A percentile compares a stretch with the other conserved stretches of the same genome.
phyloP scores from a whole-genome alignment of 1,284 basidiomycete genomes.

The Lentinula novae-zelandiae region DNA sequence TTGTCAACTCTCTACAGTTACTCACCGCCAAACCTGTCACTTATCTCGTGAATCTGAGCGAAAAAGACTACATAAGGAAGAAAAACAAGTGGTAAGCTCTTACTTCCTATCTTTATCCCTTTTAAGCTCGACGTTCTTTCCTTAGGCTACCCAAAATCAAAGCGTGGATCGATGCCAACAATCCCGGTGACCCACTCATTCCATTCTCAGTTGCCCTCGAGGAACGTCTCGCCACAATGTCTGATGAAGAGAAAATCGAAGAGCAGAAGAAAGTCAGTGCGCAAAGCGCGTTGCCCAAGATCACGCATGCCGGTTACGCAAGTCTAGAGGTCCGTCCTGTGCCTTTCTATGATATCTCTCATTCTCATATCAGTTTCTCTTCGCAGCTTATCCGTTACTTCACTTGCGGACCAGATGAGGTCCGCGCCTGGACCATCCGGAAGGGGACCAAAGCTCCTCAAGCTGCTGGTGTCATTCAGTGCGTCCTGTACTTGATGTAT shows the following conservation, averaged over 20 bases:
- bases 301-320: constrained; percentile 88
- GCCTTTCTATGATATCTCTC: constrained; percentile 11
- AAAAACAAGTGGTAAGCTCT: constrained; percentile 93
- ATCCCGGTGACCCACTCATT: constrained; percentile 93
- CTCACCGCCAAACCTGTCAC: constrained; percentile 98
- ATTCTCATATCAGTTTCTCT: background rate
- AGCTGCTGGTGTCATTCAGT: constrained; percentile 99
- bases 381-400: constrained; percentile 89
- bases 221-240: constrained; percentile 77
- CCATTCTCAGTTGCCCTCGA: constrained; percentile 98
- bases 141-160: constrained; percentile 93
- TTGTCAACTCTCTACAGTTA: constrained; percentile 89
- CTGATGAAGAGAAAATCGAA: constrained; percentile 72
- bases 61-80: constrained; percentile 93
- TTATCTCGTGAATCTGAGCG: constrained; percentile 97
- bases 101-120: too few species aligned
- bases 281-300: constrained; percentile 78
- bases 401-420: constrained; percentile 95
- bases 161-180: constrained; percentile 96
- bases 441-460: constrained; percentile 93
- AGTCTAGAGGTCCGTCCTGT: constrained; percentile 66
- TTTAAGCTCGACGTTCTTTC: background rate
- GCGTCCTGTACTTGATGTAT: constrained; percentile 24
- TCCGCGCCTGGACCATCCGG: constrained; percentile 97
- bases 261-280: constrained; percentile 75